phyloP scores from a whole-genome alignment of 371 early-diverging fungal genomes.

The Neoconidiobolus thromboides region DNA sequence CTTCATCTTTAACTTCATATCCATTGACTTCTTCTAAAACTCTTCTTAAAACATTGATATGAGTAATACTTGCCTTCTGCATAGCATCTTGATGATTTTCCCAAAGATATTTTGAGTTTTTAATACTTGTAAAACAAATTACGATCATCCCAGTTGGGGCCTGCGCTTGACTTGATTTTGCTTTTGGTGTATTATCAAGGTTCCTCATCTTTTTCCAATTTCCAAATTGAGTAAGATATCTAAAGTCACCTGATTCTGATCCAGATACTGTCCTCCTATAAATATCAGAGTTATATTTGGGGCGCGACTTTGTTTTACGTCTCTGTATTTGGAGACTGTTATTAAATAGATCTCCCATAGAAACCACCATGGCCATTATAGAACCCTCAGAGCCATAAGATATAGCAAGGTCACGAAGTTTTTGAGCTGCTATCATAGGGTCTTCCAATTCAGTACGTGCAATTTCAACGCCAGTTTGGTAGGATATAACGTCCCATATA shows the following conservation, averaged over 20 bases:
- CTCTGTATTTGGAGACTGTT: conserved; percentile 9
- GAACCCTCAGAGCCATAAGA: conserved; percentile 59
- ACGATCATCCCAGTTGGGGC: conserved; percentile 74
- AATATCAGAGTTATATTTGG: neutral
- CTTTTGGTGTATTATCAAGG: neutral
- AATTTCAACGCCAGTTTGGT: conserved; percentile 66
- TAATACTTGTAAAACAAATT: conserved; percentile 87
- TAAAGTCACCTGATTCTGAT: neutral
- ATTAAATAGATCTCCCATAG: conserved; percentile 51
- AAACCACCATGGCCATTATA: conserved; percentile 70
- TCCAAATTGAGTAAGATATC: neutral
- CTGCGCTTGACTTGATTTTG: conserved; percentile 12
- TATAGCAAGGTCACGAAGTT: conserved; percentile 66
- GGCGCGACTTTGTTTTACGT: neutral
- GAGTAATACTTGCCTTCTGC: conserved; percentile 72
- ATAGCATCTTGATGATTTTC: conserved; percentile 73
- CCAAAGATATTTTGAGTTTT: conserved; percentile 87
- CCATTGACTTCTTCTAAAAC: conserved; percentile 68
- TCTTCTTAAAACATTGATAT: conserved; percentile 69
- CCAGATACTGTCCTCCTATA: neutral
- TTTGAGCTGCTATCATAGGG: conserved; percentile 57
- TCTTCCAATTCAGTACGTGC: conserved; percentile 46
- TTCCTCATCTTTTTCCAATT: neutral
- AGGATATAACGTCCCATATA: conserved; percentile 65
- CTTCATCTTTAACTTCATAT: conserved; percentile 96